phyloP scores from a whole-genome alignment of 2,329 filamentous ascomycete species.

The Pseudopithomyces maydicus region DNA sequence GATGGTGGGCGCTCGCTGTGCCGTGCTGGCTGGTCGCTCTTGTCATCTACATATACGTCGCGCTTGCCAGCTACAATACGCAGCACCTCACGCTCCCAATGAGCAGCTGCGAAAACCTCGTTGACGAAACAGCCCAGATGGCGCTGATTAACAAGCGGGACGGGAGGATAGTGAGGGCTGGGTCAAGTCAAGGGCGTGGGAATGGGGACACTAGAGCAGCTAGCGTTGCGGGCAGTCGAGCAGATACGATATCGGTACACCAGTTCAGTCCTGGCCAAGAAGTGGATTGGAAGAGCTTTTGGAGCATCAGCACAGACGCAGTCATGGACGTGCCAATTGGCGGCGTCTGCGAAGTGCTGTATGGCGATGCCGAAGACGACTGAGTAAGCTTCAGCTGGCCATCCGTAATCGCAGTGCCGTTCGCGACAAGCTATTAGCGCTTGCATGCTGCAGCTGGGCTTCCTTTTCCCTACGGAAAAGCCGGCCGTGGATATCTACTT shows the following conservation, averaged over 20 bases:
- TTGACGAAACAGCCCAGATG: conserved; percentile 87
- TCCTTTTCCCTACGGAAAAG: not conserved
- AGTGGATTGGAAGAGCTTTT: conserved; percentile 78
- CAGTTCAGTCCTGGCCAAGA: conserved; percentile 47
- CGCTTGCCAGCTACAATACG: conserved; percentile 87
- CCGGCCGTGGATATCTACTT: not conserved
- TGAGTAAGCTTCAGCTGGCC: not conserved
- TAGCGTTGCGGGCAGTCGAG: conserved; percentile 44
- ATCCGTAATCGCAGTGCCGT: not conserved
- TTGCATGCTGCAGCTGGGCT: not conserved
- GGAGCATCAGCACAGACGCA: conserved; percentile 92
- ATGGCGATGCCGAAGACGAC: conserved; percentile 63
- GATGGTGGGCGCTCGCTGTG: conserved; percentile 96
- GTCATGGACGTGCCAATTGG: conserved; percentile 96
- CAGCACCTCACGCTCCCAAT: conserved; percentile 84
- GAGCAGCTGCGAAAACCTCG: conserved; percentile 81
- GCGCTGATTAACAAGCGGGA: conserved; percentile 75
- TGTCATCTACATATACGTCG: conserved; percentile 91
- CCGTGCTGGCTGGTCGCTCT: conserved; percentile 88
- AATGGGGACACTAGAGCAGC: conserved; percentile 47
- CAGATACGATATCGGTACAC: conserved; percentile 36
- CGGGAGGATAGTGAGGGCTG: conserved; percentile 58
- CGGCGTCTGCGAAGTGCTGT: conserved; percentile 92
- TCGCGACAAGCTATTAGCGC: not conserved
- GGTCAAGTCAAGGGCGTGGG: conserved; percentile 27